Percentiles rank a stretch among this genome's conserved stretches.
Evolutionary conservation across 1,139 yeast species (phyloP).

Genomic region (Protomyces macrosporus): DNA sequence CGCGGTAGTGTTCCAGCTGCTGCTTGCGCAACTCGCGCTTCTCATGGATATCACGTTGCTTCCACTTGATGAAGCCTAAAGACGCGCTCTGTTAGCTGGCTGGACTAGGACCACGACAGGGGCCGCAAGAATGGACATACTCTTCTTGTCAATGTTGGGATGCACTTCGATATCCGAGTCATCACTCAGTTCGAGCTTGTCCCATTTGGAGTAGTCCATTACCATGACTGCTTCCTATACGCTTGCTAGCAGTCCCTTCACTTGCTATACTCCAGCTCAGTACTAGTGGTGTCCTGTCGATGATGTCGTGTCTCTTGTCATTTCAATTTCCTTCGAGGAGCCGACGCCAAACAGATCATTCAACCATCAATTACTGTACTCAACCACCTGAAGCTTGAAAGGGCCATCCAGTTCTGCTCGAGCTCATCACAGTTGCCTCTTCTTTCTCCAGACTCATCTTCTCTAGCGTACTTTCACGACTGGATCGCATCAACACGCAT

Average conservation of each 20-base stretch:
- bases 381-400: no score
- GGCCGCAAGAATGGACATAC: slow-evolving; percentile 36
- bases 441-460: no score
- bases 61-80: slow-evolving; percentile 71
- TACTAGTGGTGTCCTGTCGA: no score
- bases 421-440: no score
- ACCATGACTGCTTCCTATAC: not conserved
- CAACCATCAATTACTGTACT: no score
- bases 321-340: no score
- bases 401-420: no score
- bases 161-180: slow-evolving; percentile 60
- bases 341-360: no score
- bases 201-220: slow-evolving; percentile 48
- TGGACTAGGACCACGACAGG: not conserved
- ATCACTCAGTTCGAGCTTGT: slow-evolving; percentile 87
- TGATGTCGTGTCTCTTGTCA: no score
- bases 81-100: not conserved
- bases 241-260: no score
- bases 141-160: slow-evolving; percentile 91
- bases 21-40: slow-evolving; percentile 73
- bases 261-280: no score
- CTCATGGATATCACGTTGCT: slow-evolving; percentile 94
- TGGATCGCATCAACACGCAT: not conserved
- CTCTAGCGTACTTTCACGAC: no score
- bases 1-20: slow-evolving; percentile 67